Base-by-base conservation (phyloP, 495 filamentous ascomycete species). In the Mycothermus thermophilus region DNA sequence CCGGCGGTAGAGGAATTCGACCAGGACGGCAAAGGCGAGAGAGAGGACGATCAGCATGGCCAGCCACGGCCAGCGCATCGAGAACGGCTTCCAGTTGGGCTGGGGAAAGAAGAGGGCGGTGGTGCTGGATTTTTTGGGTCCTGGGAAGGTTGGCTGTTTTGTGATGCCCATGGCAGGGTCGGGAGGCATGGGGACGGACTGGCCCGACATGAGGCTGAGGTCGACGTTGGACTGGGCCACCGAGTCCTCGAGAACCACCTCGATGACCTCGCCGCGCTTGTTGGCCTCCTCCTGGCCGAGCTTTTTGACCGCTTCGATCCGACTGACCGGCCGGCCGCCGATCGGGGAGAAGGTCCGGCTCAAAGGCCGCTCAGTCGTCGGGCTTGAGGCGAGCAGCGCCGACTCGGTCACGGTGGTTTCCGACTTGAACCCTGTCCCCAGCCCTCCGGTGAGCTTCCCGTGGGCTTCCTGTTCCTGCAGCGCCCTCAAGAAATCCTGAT, bases 1-100 rank as follows among this genome's bases (percentile, higher is more conserved):
- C n/a, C 54, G 52, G 26, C 73, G 75, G 32, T 67, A 80, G 0
- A 83, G 51, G 31, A 65, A 58, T 50, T 84, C 79, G 48, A 75
- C 69, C 8, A 59, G 41, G 8, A 52, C 69, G 12, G 66, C 71
- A 15, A 82, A 55, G 0, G 40, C 54, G 13, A 77, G 43, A 1
- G 79, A 77, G 10, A 78, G 31, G 13, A 75, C 12, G 18, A 76
- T 60, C 9, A 84, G 62, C 30, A 63, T 48, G 1, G 59, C 37
- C 17, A 64, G 58, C 48, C 79, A 84, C 9, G 68, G 71, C 59
- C 67, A 72, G 14, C 67, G 62, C 76, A 84, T 82, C 0, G 71
- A 73, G 35, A 79, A 67, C 0, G 79, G 79, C 41, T 74, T 77
- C 79, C 79, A 84, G 46, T 81, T 67, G 3, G 76, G 75, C 42